Conservation (phyloP, 306 rosid genomes). For the Prunus kanzakura region DNA sequence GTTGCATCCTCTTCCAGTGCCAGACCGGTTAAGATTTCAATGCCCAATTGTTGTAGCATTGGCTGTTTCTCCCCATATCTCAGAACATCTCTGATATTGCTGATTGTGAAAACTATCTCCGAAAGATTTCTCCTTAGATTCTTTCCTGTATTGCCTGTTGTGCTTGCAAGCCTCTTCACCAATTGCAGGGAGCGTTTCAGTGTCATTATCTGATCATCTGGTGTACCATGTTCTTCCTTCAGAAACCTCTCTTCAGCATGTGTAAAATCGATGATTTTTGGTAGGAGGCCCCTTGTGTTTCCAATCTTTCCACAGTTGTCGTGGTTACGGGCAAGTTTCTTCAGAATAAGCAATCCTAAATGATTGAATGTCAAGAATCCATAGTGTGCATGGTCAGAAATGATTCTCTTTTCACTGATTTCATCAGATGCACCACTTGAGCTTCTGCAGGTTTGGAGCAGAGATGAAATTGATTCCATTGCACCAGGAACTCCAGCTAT, state of each 20-base stretch:
- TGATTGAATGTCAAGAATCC: slow-evolving; percentile 78
- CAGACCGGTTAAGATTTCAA: slow-evolving; percentile 74
- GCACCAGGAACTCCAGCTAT: slow-evolving; percentile 88
- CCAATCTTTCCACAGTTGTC: slow-evolving; percentile 96
- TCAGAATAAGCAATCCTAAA: slow-evolving; percentile 75
- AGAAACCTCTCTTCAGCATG: slow-evolving; percentile 65
- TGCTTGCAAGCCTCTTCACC: slow-evolving; percentile 79
- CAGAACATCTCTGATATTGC: slow-evolving; percentile 77
- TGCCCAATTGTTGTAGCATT: slow-evolving; percentile 64
- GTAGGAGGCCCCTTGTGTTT: slow-evolving; percentile 78
- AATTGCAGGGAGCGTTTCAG: slow-evolving; percentile 79
- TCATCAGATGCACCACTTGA: slow-evolving; percentile 63
- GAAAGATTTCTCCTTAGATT: slow-evolving; percentile 73
- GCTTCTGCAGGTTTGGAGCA: slow-evolving; percentile 63
- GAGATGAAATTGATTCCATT: slow-evolving; percentile 89
- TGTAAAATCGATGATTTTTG: slow-evolving; percentile 80
- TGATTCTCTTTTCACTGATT: slow-evolving; percentile 60
- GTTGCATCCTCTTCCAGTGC: slow-evolving; percentile 82
- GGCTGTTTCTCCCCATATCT: slow-evolving; percentile 69
- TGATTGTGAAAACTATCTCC: slow-evolving; percentile 75
- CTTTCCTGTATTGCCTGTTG: slow-evolving; percentile 75
- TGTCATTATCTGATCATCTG: slow-evolving; percentile 45
- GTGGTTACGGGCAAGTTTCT: slow-evolving; percentile 77
- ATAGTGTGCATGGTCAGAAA: slow-evolving; percentile 51
- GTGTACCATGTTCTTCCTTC: slow-evolving; percentile 43